These are phyloP conservation scores for Fagopyrum tataricum DNA, from an alignment of 148 eudicot species.

Conservation along the genomic window DNA sequence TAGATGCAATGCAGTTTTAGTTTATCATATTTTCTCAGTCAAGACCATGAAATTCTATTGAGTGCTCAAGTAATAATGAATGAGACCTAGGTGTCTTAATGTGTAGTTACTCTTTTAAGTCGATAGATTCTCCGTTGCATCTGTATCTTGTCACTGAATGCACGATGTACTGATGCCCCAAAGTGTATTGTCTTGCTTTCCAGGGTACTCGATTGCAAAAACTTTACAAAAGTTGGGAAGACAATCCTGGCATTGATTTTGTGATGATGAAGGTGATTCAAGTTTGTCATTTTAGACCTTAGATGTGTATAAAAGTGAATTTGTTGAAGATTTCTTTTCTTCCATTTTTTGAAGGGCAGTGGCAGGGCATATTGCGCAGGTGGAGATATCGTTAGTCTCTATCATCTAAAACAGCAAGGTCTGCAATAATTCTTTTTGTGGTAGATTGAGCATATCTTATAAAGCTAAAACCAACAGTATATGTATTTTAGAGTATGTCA, in stretches of 20 bases:
- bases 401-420: conserved; percentile 52
- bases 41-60: not conserved
- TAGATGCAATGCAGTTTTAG: not conserved
- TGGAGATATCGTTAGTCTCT: conserved; percentile 67
- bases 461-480: not conserved
- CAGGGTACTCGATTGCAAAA: conserved; percentile 64
- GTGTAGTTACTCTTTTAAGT: not conserved
- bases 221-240: conserved; percentile 73
- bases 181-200: conserved; percentile 13
- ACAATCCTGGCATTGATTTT: conserved; percentile 54
- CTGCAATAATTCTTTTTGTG: not conserved
- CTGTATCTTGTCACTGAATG: not conserved
- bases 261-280: conserved; percentile 65
- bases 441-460: not conserved
- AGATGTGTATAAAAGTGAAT: not conserved
- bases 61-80: not conserved
- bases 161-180: not conserved
- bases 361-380: conserved; percentile 94
- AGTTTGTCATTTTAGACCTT: conserved; percentile 4
- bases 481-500: not conserved
- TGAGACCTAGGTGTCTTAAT: not conserved
- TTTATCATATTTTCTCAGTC: not conserved
- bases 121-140: not conserved
- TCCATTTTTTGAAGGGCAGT: conserved; percentile 54
- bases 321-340: not conserved